phyloP scores from a whole-genome alignment of 148 eudicot species.

The Vaccinium myrtillus region DNA sequence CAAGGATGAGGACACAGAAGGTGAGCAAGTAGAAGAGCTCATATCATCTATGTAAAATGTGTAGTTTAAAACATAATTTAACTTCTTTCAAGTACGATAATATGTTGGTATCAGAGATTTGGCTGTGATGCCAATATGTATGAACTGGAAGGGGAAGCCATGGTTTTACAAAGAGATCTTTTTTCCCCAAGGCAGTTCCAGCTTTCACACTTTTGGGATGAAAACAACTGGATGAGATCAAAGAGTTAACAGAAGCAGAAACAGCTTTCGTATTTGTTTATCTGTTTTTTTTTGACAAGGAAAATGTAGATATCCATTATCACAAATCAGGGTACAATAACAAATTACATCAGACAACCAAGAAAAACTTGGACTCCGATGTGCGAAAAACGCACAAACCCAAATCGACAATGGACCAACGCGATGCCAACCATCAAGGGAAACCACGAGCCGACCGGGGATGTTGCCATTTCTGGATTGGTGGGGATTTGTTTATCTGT shows the following conservation, averaged over 20 bases:
- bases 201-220: neutral
- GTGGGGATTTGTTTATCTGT: neutral
- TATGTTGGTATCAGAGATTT: neutral
- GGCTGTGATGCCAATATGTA: neutral
- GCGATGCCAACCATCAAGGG: too few species aligned
- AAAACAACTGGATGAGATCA: neutral
- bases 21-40: slow-evolving; percentile 18
- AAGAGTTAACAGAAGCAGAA: neutral
- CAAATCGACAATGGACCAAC: too few species aligned
- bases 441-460: too few species aligned
- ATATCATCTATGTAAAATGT: slow-evolving; percentile 5
- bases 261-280: neutral
- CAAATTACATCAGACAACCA: too few species aligned
- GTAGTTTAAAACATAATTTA: neutral
- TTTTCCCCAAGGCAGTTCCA: neutral
- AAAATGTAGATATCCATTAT: too few species aligned
- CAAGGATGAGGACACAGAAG: slow-evolving; percentile 17
- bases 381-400: too few species aligned
- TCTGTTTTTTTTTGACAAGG: neutral
- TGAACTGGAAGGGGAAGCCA: neutral
- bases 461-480: too few species aligned
- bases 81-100: neutral
- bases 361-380: too few species aligned
- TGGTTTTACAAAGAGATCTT: neutral
- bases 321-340: too few species aligned